Conservation (phyloP, 106 monocot species). For the Dendrobium chrysotoxum region DNA sequence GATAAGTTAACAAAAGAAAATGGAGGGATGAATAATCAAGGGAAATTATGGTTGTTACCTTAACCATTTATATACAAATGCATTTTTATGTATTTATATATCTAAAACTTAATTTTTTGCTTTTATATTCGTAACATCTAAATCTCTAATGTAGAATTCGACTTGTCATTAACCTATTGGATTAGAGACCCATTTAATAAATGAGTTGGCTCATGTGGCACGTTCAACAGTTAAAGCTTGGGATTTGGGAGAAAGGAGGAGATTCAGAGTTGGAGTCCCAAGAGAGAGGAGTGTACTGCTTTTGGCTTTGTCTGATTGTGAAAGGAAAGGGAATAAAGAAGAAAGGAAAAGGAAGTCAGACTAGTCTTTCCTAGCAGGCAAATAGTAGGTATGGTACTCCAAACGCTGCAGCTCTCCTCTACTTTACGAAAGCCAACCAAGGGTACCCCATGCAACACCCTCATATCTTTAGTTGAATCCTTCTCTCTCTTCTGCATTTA, state of each 20-base stretch:
- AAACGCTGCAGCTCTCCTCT: background rate
- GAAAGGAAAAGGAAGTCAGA: conserved; percentile 7
- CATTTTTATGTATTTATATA: no score
- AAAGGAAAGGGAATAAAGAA: conserved; percentile 4
- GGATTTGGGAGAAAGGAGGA: background rate
- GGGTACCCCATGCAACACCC: background rate
- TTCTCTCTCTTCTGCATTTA: no score
- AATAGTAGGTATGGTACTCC: background rate
- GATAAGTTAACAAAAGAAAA: no score
- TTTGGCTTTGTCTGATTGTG: background rate
- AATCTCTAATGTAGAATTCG: no score
- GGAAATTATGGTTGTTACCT: no score
- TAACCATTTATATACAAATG: no score
- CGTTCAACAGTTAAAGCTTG: background rate
- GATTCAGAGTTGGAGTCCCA: conserved; percentile 1
- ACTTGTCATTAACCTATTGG: background rate
- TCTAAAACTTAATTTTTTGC: no score
- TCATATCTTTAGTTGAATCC: no score
- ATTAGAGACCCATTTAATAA: background rate
- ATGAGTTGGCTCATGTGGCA: background rate
- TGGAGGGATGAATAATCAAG: no score
- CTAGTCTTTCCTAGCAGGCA: background rate
- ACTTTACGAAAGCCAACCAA: background rate
- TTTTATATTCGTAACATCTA: no score
- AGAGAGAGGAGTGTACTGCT: background rate